Percentiles rank a stretch among this genome's conserved stretches.
phyloP scores from a whole-genome alignment of 768 basidiomycete species.

The Crassisporium funariophilum region DNA sequence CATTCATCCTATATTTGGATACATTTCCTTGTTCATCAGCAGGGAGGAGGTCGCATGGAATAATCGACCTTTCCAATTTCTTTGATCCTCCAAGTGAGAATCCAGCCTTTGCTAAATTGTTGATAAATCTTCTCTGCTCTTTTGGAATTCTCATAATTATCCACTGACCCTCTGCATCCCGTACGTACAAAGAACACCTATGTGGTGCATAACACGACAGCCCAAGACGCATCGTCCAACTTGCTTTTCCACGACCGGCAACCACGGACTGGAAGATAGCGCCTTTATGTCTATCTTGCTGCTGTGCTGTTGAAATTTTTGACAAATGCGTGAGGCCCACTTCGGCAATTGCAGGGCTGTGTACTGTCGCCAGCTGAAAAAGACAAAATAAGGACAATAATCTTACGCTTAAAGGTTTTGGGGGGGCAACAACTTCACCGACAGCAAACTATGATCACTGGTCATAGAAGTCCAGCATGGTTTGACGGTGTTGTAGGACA shows the following conservation, averaged over 20 bases:
- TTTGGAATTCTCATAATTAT: not conserved
- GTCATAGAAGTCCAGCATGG: conserved; percentile 10
- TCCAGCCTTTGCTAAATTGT: too few relatives aligned
- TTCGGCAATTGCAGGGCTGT: too few relatives aligned
- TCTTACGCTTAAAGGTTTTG: conserved; percentile 9
- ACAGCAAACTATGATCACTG: conserved; percentile 10
- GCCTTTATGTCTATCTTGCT: not conserved
- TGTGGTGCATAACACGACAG: not conserved
- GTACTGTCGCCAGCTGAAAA: too few relatives aligned
- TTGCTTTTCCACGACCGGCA: not conserved
- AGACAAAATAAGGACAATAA: conserved; percentile 7
- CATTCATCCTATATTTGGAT: too few relatives aligned
- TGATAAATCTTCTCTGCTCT: too few relatives aligned
- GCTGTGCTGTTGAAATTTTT: not conserved
- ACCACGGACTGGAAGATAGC: not conserved
- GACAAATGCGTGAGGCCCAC: too few relatives aligned
- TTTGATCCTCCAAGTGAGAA: too few relatives aligned
- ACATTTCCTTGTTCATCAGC: too few relatives aligned
- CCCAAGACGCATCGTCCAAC: not conserved
- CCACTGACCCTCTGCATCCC: not conserved
- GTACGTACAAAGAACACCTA: not conserved
- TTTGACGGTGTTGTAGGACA: conserved; percentile 4
- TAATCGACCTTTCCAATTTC: too few relatives aligned
- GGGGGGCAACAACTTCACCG: conserved; percentile 1
- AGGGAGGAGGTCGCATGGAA: too few relatives aligned